Percentiles rank a stretch among this genome's conserved stretches.
Evolutionary conservation across 2,329 filamentous ascomycete species (phyloP).

Genomic region (Pseudogymnoascus sp.): DNA sequence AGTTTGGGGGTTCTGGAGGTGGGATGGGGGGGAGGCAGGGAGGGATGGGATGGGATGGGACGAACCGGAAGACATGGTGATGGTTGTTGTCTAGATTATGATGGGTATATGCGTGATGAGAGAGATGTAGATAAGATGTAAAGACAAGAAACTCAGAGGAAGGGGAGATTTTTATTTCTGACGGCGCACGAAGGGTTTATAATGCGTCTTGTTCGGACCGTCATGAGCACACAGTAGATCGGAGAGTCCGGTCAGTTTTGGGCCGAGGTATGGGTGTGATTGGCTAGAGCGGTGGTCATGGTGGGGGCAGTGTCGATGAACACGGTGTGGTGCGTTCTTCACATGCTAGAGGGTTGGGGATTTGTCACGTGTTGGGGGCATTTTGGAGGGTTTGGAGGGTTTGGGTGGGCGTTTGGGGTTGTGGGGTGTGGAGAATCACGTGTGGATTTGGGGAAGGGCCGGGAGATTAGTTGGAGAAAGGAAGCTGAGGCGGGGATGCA

Average conservation of each 20-base stretch:
- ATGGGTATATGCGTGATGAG: neutral
- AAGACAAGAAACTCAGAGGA: neutral
- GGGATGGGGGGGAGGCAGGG: too few species aligned
- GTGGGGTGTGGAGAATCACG: neutral
- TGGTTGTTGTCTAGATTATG: neutral
- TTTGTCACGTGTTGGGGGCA: conserved; percentile 4
- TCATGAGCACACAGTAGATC: neutral
- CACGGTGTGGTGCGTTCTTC: neutral
- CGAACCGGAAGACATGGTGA: conserved; percentile 11
- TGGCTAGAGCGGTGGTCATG: neutral
- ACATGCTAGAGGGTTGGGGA: neutral
- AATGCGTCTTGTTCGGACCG: neutral
- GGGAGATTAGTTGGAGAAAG: conserved; percentile 1
- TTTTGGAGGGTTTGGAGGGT: neutral
- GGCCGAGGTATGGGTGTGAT: conserved; percentile 10
- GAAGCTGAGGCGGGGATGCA: neutral
- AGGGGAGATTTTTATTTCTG: neutral
- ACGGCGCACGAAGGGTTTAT: neutral
- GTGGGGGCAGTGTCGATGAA: neutral
- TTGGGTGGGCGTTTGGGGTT: neutral
- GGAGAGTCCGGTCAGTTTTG: neutral
- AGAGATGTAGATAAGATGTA: neutral
- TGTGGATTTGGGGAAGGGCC: neutral
- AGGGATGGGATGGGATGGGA: neutral
- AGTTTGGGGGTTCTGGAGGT: neutral